Base-by-base conservation (phyloP, 2,329 filamentous ascomycete species). In the Pseudophaeomoniella oleicola region DNA sequence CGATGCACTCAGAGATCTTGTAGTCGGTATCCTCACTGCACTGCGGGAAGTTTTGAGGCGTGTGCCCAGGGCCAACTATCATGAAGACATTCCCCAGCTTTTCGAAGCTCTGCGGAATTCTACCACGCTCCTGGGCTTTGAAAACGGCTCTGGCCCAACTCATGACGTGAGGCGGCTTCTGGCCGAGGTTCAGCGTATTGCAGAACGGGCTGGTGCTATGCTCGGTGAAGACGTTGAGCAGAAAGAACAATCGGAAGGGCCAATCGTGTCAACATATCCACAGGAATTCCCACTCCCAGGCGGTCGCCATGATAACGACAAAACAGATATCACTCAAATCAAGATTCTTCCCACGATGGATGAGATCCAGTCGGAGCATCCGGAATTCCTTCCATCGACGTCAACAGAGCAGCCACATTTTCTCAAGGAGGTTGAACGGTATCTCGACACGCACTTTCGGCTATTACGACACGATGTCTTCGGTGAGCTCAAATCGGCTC, bases 391-490 rank as follows among this genome's bases (percentile, higher is more conserved):
- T n/a, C 39, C 39, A 15, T 36, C 37, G 5, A 32, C 34, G 10
- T 33, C 39, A 18, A 6, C 14, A 2, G 29, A 37, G 14, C 19
- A 39, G 14, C 37, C 34, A 14, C 37, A 39, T 32, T 40, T 40
- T 16, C 39, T 41, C 10, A 14, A 19, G 19, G 34, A 18, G 30
- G 34, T 27, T 30, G 38, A 36, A 2, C 35, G 36, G 14, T 31
- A 37, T 27, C 4, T 75, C 0, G 71, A 75, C 47, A 56, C 63
- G 37, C 63, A 74, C 37, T 75, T 75, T 34, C 62, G 71, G 12
- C 59, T 75, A 1, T 48, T 74, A 2, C 59, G 71, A 2, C 67
- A 74, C 48, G 70, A 75, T 42, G 70, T 64, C 0, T 55, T 74
- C 2, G 67, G 67, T 0, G 63, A 71, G 39, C 53, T 75, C 3